phyloP scores from a whole-genome alignment of 495 filamentous ascomycete species.

The Penicillium taxi region DNA sequence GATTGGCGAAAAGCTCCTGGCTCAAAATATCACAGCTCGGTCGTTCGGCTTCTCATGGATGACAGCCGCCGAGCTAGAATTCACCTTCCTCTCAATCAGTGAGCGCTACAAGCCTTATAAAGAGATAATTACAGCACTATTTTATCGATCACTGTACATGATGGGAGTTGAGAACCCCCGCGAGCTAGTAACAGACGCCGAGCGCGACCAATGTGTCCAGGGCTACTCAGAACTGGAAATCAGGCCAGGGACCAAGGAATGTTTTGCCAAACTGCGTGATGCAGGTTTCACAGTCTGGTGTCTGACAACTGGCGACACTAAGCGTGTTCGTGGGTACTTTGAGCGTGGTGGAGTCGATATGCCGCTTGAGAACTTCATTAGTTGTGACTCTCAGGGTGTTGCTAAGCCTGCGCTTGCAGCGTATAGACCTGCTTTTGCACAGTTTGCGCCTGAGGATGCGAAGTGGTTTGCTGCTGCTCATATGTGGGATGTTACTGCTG shows the following conservation, averaged over 20 bases:
- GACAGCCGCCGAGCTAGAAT: slow-evolving; percentile 35
- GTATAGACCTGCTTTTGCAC: slow-evolving; percentile 17
- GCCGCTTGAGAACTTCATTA: slow-evolving; percentile 33
- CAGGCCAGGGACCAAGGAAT: slow-evolving; percentile 22
- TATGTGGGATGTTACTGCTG: slow-evolving; percentile 37
- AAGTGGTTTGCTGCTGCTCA: slow-evolving; percentile 34
- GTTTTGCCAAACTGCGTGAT: slow-evolving; percentile 22
- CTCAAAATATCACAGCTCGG: slow-evolving; percentile 24
- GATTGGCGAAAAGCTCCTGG: slow-evolving; percentile 22
- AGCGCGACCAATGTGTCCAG: slow-evolving; percentile 21
- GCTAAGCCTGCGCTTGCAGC: slow-evolving; percentile 28
- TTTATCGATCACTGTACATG: slow-evolving; percentile 35
- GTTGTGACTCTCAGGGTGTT: slow-evolving; percentile 25
- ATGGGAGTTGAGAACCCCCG: slow-evolving; percentile 29
- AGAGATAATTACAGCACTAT: slow-evolving; percentile 27
- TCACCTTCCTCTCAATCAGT: slow-evolving; percentile 35
- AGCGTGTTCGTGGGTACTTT: slow-evolving; percentile 35
- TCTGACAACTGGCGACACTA: slow-evolving; percentile 33
- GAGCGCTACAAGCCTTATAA: slow-evolving; percentile 28
- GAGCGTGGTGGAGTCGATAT: slow-evolving; percentile 26
- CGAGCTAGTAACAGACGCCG: slow-evolving; percentile 28
- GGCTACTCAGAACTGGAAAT: slow-evolving; percentile 25
- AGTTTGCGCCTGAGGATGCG: slow-evolving; percentile 9
- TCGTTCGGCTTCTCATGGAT: slow-evolving; percentile 38
- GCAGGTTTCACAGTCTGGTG: slow-evolving; percentile 37